phyloP scores from a whole-genome alignment of 164 flowering plant species.

The Nymphaea colorata region DNA sequence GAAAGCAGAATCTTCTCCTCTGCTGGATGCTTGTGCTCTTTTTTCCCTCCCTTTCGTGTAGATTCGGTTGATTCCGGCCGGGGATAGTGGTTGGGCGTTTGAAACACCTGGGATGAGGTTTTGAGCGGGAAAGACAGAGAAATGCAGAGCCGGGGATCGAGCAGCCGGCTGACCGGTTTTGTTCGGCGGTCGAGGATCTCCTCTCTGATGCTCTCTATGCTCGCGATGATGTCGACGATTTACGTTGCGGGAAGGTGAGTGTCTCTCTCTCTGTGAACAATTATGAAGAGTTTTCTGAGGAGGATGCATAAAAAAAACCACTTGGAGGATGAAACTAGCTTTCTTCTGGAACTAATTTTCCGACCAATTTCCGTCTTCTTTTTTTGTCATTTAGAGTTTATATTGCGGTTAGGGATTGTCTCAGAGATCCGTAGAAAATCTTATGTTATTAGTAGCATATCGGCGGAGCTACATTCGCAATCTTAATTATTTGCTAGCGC shows the following conservation, averaged over 20 bases:
- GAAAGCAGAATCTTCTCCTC: not conserved
- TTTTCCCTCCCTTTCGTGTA: not conserved
- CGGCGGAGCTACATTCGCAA: too few species aligned
- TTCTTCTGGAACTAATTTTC: not conserved
- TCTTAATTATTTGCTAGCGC: too few species aligned
- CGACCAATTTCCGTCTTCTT: not conserved
- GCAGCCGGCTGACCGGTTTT: constrained; percentile 31
- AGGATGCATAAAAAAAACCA: not conserved
- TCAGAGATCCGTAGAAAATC: not conserved
- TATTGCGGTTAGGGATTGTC: not conserved
- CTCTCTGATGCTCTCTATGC: constrained; percentile 53
- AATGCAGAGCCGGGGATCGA: constrained; percentile 62
- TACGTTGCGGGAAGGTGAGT: constrained; percentile 85
- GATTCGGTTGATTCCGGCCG: not conserved
- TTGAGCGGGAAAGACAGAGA: constrained; percentile 3
- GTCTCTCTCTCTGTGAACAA: not conserved
- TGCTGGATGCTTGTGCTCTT: not conserved
- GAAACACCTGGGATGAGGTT: not conserved
- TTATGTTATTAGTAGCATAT: not conserved
- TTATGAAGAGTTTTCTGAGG: not conserved
- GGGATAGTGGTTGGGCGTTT: constrained; percentile 5
- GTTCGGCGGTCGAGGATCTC: constrained; percentile 46
- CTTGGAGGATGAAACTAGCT: too few species aligned
- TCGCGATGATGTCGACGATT: constrained; percentile 68
- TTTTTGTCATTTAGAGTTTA: not conserved